phyloP scores from a whole-genome alignment of 306 rosid genomes.

The Luffa aegyptiaca region DNA sequence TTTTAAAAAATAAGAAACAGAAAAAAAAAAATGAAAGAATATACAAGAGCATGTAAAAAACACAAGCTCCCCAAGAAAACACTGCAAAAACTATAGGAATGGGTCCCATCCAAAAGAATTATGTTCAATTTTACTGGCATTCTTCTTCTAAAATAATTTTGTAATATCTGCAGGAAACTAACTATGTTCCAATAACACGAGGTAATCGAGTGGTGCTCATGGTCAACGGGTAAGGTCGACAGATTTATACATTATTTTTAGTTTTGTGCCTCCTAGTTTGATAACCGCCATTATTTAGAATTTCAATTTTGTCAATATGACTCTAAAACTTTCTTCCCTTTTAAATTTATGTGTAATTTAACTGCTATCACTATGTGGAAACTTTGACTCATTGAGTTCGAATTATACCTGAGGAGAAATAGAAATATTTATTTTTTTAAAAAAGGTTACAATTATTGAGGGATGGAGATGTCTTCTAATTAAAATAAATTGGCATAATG shows the following conservation, averaged over 20 bases:
- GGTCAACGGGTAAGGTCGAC: constrained; percentile 75
- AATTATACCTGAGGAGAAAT: background rate
- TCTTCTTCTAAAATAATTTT: background rate
- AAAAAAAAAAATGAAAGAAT: too few relatives aligned
- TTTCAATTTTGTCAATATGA: background rate
- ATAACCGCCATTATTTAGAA: background rate
- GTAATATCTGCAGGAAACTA: constrained; percentile 54
- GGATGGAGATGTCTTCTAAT: background rate
- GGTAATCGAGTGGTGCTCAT: constrained; percentile 85
- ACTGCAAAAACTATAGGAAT: too few relatives aligned
- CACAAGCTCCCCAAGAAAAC: too few relatives aligned
- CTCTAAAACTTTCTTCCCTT: background rate
- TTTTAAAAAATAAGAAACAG: too few relatives aligned
- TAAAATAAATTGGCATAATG: background rate
- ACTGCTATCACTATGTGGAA: background rate
- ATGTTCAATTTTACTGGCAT: background rate
- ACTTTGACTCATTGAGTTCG: background rate
- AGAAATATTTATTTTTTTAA: background rate
- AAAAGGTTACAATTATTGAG: background rate
- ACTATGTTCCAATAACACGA: constrained; percentile 80
- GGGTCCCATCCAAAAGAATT: too few relatives aligned
- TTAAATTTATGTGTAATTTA: background rate
- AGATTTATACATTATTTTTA: background rate
- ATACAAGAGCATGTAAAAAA: too few relatives aligned
- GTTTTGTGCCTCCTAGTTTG: background rate